Evolutionary conservation across 106 monocot species (phyloP).

Genomic region (Dioscorea zingiberensis): DNA sequence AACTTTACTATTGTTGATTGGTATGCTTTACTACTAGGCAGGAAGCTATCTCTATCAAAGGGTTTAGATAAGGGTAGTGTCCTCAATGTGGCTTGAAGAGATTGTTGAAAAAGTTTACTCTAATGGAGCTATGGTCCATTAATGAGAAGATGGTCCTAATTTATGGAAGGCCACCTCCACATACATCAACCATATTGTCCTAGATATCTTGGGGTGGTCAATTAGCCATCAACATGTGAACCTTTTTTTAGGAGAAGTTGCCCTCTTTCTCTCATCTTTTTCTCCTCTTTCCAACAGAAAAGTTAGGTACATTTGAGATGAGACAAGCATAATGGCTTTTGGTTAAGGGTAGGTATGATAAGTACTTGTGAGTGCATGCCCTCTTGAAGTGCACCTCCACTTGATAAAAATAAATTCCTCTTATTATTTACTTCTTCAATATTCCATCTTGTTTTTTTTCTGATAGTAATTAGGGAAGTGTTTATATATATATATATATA

Average conservation of each 20-base stretch:
- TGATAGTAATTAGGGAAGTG: too few relatives aligned
- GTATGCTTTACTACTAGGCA: conserved; percentile 3
- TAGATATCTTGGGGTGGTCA: neutral
- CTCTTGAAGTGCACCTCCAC: neutral
- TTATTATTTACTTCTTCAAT: too few relatives aligned
- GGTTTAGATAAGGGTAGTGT: neutral
- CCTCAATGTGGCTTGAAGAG: neutral
- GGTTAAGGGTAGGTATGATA: neutral
- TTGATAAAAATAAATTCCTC: too few relatives aligned
- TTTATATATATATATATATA: too few relatives aligned
- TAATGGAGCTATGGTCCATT: neutral
- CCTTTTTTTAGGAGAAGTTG: neutral
- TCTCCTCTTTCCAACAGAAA: neutral
- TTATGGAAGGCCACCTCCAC: conserved; percentile 19
- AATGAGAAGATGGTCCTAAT: conserved; percentile 21
- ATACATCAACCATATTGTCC: conserved; percentile 9
- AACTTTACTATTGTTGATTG: neutral
- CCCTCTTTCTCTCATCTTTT: neutral
- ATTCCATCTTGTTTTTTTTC: too few relatives aligned
- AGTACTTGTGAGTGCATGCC: neutral
- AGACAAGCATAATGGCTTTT: neutral
- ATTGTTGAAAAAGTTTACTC: neutral
- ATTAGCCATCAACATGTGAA: neutral
- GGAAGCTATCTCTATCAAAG: conserved; percentile 1
- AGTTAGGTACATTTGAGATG: conserved; percentile 1